Base-by-base conservation (phyloP, 2,329 filamentous ascomycete genomes). In the Epichloe glyceriae region DNA sequence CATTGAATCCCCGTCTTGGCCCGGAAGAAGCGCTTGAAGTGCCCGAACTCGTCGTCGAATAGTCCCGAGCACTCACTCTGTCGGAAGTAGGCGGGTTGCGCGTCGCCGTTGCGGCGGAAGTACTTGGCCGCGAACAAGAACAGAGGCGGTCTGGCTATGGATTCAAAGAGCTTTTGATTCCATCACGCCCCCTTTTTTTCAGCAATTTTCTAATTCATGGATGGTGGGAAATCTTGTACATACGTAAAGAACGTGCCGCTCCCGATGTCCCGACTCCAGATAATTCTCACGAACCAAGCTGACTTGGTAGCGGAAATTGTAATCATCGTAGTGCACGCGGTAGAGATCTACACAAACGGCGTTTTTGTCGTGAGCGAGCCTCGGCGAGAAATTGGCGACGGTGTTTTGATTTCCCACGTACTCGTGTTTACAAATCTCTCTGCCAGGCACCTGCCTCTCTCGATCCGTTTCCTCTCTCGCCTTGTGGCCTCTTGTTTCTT, bases 81-180 rank as follows among this genome's bases (percentile, higher is more conserved):
- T 0, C 69, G 66, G 52, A 70, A 57, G 37, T 67, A 67, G 3
- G 57, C 62, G 6, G 70, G 61, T 17, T 65, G 61, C 5, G 55
- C 59, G 52, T 67, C 66, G 6, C 65, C 63, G 6, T 64, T 70
- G 50, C 65, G 68, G 49, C 70, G 70, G 57, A 69, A 71, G 56
- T 69, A 71, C 50, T 77, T 78, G 45, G 72, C 73, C 7, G 76
- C 76, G 44, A 79, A 77, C 56, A 74, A 76, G 66, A 87, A 89
- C 0, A 77, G 73, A 52, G 69, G 70, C 0, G 83, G 83, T 14
- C 67, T 65, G 11, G 73, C 68, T 53, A 79, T 73, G 5, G 82
- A 84, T 63, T 88, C 79, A 67, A 80, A 86, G 47, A 90, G 71
- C 83, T 88, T 55, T n/a, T 42, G n/a, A n/a, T n/a, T n/a, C 8